phyloP scores from a whole-genome alignment of 2,329 filamentous ascomycete genomes.

The Fusarium sp. region DNA sequence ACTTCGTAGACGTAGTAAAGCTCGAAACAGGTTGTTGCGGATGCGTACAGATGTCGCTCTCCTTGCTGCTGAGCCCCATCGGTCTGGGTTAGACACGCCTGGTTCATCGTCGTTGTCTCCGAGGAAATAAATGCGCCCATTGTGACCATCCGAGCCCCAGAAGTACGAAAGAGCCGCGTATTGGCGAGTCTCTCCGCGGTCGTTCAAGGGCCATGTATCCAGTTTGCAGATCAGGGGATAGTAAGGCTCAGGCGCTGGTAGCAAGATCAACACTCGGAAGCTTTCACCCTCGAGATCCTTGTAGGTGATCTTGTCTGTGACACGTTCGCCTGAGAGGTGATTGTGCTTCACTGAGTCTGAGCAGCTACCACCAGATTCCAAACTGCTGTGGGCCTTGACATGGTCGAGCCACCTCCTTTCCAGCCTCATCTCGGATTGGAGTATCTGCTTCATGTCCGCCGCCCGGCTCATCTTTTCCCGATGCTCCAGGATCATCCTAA shows the following conservation, averaged over 20 bases:
- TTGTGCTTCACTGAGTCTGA: not conserved
- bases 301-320: not conserved
- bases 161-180: not conserved
- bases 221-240: not conserved
- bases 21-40: not conserved
- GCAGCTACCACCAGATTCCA: not conserved
- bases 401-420: not conserved
- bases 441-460: not conserved
- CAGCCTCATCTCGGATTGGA: not conserved
- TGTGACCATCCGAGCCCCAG: not conserved
- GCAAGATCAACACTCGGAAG: not conserved
- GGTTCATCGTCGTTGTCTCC: not conserved
- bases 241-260: not conserved
- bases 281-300: not conserved
- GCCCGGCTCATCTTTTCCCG: not conserved
- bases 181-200: not conserved
- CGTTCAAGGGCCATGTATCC: not conserved
- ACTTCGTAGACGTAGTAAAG: not conserved
- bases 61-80: not conserved
- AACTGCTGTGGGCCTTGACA: not conserved
- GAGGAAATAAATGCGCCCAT: not conserved
- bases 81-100: not conserved
- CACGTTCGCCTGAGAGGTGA: not conserved
- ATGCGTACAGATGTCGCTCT: not conserved
- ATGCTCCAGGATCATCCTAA: not conserved